Evolutionary conservation across 73 alveolate species (phyloP).

Genomic region (Tetrahymena borealis): DNA sequence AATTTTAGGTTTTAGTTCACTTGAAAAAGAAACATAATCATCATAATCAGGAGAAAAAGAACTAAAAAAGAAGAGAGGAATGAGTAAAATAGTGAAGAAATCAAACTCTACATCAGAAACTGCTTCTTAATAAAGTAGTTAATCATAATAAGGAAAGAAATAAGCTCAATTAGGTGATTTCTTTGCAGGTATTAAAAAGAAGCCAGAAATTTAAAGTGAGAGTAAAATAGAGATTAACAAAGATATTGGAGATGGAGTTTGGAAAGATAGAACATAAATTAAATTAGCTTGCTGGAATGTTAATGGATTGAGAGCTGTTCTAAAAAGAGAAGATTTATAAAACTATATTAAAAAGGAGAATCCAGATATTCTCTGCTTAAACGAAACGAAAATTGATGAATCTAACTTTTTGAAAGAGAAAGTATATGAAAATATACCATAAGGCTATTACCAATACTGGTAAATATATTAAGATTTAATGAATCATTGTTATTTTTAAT

Average conservation of each 20-base stretch:
- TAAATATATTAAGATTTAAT: constrained; percentile 1
- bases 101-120: background rate
- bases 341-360: constrained; percentile 34
- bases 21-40: background rate
- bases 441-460: constrained; percentile 48
- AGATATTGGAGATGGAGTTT: constrained; percentile 42
- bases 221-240: constrained; percentile 2
- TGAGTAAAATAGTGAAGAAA: background rate
- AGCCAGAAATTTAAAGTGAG: background rate
- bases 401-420: constrained; percentile 39
- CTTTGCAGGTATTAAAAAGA: background rate
- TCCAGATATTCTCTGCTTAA: constrained; percentile 63
- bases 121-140: background rate
- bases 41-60: background rate
- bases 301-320: constrained; percentile 56
- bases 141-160: background rate
- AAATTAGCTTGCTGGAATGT: constrained; percentile 61
- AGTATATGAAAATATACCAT: constrained; percentile 10
- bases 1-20: background rate
- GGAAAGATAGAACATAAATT: constrained; percentile 12
- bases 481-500: background rate
- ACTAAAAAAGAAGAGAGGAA: background rate
- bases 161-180: background rate
- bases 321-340: constrained; percentile 28
- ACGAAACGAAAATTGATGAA: constrained; percentile 68